Conservation (phyloP, 306 rosid genomes). For the Fragaria ananassa region DNA sequence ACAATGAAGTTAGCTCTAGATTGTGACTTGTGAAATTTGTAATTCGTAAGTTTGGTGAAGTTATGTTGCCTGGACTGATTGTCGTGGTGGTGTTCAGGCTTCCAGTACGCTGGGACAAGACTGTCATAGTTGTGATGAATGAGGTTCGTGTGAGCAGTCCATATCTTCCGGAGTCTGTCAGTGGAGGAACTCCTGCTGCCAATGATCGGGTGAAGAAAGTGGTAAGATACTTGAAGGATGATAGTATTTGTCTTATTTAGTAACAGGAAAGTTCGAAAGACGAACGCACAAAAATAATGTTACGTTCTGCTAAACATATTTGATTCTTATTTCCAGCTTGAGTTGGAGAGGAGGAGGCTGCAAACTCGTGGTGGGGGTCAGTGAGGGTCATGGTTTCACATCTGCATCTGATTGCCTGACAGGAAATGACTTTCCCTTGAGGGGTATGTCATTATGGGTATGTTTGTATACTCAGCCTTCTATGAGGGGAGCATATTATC, state of each 20-base stretch:
- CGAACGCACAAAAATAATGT: no score
- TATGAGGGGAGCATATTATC: constrained; percentile 24
- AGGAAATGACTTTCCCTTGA: constrained; percentile 17
- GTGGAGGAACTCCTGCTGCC: constrained; percentile 97
- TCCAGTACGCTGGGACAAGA: constrained; percentile 98
- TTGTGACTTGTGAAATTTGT: background rate
- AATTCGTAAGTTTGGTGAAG: background rate
- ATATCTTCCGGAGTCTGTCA: constrained; percentile 81
- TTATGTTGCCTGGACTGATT: constrained; percentile 17
- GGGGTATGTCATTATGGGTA: constrained; percentile 35
- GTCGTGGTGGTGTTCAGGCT: constrained; percentile 53
- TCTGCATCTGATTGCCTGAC: constrained; percentile 27
- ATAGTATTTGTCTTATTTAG: constrained; percentile 4
- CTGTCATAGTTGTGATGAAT: constrained; percentile 90
- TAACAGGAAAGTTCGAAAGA: background rate
- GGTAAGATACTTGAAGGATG: constrained; percentile 45
- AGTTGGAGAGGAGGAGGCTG: constrained; percentile 80
- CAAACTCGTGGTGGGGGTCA: constrained; percentile 63
- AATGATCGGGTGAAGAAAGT: constrained; percentile 97
- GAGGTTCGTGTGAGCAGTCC: constrained; percentile 92
- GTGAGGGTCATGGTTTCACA: constrained; percentile 28
- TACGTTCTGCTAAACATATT: constrained; percentile 7
- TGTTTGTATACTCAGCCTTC: constrained; percentile 33
- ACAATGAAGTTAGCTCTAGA: background rate
- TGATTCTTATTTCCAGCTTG: constrained; percentile 49